A percentile compares a stretch with the other conserved stretches of the same genome.
Conservation (phyloP, 768 basidiomycete species). For the Xerocomellus intermedius region DNA sequence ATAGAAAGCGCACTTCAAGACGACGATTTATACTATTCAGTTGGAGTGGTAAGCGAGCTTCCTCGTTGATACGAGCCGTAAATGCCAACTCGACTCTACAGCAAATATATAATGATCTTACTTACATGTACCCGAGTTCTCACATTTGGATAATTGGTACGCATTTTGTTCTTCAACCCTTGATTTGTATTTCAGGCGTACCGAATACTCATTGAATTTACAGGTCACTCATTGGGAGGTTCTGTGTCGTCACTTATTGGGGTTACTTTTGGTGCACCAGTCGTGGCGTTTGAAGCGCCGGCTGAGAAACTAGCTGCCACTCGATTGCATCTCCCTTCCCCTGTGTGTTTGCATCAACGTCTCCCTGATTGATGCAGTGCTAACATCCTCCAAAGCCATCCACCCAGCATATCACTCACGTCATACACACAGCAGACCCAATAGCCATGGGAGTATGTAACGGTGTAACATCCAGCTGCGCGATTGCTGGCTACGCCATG, state of each 20-base stretch:
- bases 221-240: conserved; percentile 81
- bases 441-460: conserved; percentile 85
- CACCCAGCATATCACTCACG: conserved; percentile 74
- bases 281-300: conserved; percentile 88
- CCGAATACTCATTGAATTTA: neutral
- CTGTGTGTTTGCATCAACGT: conserved; percentile 47
- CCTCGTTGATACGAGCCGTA: neutral
- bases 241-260: conserved; percentile 81
- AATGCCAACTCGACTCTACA: conserved; percentile 27
- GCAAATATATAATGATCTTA: conserved; percentile 92
- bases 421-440: conserved; percentile 94
- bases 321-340: conserved; percentile 83
- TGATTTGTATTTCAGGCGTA: neutral
- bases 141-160: conserved; percentile 84
- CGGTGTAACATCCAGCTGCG: conserved; percentile 74
- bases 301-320: conserved; percentile 67
- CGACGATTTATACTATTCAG: conserved; percentile 85
- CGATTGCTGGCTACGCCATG: conserved; percentile 82
- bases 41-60: conserved; percentile 66
- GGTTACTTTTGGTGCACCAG: conserved; percentile 88
- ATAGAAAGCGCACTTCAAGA: conserved; percentile 73
- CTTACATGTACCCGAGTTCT: conserved; percentile 85
- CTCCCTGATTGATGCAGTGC: neutral
- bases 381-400: conserved; percentile 49
- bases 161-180: conserved; percentile 13